Conservation (phyloP, 2,329 filamentous ascomycete species). For the Grosmannia huntii region DNA sequence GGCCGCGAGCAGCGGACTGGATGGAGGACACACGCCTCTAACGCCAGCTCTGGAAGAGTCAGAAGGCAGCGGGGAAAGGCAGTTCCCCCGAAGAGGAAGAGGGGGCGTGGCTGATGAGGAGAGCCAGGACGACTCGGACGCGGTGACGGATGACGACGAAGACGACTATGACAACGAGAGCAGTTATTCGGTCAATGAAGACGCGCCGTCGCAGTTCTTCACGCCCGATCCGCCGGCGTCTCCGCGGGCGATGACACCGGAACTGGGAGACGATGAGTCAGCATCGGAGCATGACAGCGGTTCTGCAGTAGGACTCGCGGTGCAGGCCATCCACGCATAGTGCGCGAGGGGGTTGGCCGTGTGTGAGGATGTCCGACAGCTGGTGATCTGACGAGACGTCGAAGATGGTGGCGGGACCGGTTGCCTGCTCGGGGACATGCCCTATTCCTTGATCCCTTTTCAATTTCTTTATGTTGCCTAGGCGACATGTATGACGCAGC, state of each 20-base stretch:
- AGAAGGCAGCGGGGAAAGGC: constrained; percentile 17
- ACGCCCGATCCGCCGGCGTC: constrained; percentile 28
- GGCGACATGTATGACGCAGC: not conserved
- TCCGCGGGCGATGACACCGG: constrained; percentile 8
- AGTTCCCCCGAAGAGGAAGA: constrained; percentile 11
- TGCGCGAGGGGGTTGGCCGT: not conserved
- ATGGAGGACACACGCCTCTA: constrained; percentile 46
- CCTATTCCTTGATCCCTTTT: too few species aligned
- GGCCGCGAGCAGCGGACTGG: constrained; percentile 48
- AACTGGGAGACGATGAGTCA: not conserved
- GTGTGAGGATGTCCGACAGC: not conserved
- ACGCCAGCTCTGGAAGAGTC: constrained; percentile 29
- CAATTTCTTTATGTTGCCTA: not conserved
- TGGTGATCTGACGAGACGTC: not conserved
- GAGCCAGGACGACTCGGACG: not conserved
- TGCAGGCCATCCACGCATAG: constrained; percentile 2
- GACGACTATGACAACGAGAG: constrained; percentile 1
- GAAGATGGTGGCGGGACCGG: not conserved
- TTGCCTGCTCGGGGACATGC: not conserved
- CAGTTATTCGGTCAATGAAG: constrained; percentile 12
- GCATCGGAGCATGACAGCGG: not conserved
- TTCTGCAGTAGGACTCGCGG: not conserved
- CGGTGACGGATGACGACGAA: not conserved
- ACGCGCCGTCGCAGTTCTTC: constrained; percentile 24
- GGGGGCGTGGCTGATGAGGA: not conserved